Conservation (phyloP, 768 basidiomycete species). For the Rhodocollybia butyracea region DNA sequence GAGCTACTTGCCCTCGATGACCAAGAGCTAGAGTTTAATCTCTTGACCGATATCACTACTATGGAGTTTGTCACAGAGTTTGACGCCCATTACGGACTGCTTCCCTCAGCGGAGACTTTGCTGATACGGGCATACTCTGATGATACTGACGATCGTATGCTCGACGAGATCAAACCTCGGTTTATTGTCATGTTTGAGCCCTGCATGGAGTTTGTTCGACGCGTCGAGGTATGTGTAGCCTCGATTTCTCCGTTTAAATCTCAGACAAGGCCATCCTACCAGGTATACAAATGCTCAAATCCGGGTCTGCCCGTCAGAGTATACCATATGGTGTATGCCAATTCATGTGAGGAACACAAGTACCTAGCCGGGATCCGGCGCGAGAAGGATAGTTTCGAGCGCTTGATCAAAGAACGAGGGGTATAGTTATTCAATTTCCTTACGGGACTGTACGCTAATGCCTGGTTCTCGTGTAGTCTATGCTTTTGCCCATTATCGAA, state of each 20-base stretch:
- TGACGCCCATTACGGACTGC: slow-evolving; percentile 75
- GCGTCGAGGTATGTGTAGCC: slow-evolving; percentile 71
- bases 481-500: slow-evolving; percentile 83
- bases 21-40: slow-evolving; percentile 18
- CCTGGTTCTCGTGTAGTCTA: slow-evolving; percentile 49
- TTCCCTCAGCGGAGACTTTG: slow-evolving; percentile 76
- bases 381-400: slow-evolving; percentile 93
- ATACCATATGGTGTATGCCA: slow-evolving; percentile 93
- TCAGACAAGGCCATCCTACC: neutral
- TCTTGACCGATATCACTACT: slow-evolving; percentile 19
- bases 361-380: slow-evolving; percentile 85
- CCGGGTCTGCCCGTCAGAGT: slow-evolving; percentile 83
- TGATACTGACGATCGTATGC: slow-evolving; percentile 86
- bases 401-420: slow-evolving; percentile 87
- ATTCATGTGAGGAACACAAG: slow-evolving; percentile 93
- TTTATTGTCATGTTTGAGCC: slow-evolving; percentile 98
- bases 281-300: slow-evolving; percentile 87
- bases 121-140: slow-evolving; percentile 87
- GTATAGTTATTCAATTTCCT: slow-evolving; percentile 44
- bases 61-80: slow-evolving; percentile 52
- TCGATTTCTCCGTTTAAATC: neutral
- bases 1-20: slow-evolving; percentile 4
- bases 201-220: slow-evolving; percentile 85
- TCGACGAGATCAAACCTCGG: slow-evolving; percentile 83
- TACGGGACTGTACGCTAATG: neutral